A percentile compares a stretch with the other conserved stretches of the same genome.
phyloP scores from a whole-genome alignment of 2,329 filamentous ascomycete species.

The Cercospora zeina region DNA sequence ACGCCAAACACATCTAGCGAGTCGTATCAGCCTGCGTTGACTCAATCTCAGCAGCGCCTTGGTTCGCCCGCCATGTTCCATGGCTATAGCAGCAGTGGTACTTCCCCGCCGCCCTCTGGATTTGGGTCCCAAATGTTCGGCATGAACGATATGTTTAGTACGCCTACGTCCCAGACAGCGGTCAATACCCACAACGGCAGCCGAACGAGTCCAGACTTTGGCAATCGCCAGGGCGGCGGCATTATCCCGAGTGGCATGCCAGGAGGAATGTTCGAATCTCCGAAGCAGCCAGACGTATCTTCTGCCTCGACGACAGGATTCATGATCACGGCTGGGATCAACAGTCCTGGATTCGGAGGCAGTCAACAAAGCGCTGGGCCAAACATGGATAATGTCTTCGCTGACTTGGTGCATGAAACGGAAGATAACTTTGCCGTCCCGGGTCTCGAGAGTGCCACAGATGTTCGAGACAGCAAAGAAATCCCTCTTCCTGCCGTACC shows the following conservation, averaged over 20 bases:
- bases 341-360: conserved; percentile 39
- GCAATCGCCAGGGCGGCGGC: conserved; percentile 11
- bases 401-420: conserved; percentile 40
- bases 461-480: conserved; percentile 25
- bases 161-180: conserved; percentile 9
- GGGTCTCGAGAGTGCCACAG: conserved; percentile 30
- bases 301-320: conserved; percentile 23
- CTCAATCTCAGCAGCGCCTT: conserved; percentile 29
- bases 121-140: conserved; percentile 38
- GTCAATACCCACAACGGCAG: conserved; percentile 4
- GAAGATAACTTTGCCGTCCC: conserved; percentile 31
- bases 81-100: conserved; percentile 21
- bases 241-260: conserved; percentile 30
- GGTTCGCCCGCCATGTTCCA: conserved; percentile 35
- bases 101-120: conserved; percentile 29
- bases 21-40: conserved; percentile 16
- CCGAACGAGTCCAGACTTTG: conserved; percentile 24
- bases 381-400: conserved; percentile 41
- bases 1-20: conserved; percentile 31
- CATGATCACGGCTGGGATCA: conserved; percentile 31
- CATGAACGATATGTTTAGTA: conserved; percentile 27
- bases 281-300: conserved; percentile 30
- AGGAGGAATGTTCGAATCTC: conserved; percentile 38
- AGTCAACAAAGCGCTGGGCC: conserved; percentile 36
- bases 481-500: conserved; percentile 12